Percentiles rank a stretch among this genome's conserved stretches.
Conservation (phyloP, 176 grass and related monocot species). For the Chrysopogon serrulatus region DNA sequence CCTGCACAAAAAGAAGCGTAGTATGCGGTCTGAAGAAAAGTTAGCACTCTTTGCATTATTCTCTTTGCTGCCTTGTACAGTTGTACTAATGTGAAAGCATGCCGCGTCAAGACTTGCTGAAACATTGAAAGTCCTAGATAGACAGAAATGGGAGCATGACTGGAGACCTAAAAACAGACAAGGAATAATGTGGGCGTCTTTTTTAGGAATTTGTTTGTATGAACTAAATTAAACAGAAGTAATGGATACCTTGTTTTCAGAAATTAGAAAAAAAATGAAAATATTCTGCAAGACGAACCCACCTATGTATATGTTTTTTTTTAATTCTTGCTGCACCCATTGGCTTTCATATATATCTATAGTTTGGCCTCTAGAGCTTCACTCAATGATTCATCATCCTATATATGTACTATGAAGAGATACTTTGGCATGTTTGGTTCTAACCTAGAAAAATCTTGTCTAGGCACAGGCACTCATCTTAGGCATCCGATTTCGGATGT, state of each 20-base stretch:
- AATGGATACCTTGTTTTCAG: background rate
- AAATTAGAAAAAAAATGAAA: background rate
- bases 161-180: background rate
- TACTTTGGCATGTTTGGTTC: background rate
- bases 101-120: background rate
- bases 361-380: background rate
- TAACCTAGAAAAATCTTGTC: no score
- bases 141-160: background rate
- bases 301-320: background rate
- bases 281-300: background rate
- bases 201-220: background rate
- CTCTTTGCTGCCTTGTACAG: background rate
- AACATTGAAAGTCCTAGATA: background rate
- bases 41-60: conserved; percentile 3
- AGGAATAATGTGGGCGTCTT: background rate
- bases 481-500: no score
- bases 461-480: no score
- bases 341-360: background rate
- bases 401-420: background rate
- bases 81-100: conserved; percentile 47
- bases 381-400: background rate
- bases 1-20: background rate
- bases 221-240: background rate
- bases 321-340: background rate
- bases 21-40: background rate